These are phyloP conservation scores for Kluyveromyces nonfermentans DNA, from an alignment of 805 yeast species.

Conservation along the genomic window DNA sequence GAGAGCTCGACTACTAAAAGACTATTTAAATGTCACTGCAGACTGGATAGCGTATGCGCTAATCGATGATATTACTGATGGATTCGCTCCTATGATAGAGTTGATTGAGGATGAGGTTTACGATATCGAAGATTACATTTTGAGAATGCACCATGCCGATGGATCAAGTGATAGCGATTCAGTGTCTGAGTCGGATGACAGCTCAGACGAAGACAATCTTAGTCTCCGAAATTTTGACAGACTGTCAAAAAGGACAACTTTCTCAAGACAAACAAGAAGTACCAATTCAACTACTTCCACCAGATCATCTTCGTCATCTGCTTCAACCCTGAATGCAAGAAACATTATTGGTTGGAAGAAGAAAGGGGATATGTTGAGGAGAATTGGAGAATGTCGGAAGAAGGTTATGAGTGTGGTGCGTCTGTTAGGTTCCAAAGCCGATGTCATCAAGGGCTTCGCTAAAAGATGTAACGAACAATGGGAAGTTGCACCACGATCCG, in stretches of 20 bases:
- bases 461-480: conserved; percentile 82
- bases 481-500: conserved; percentile 71
- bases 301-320: conserved; percentile 22
- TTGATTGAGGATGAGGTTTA: conserved; percentile 91
- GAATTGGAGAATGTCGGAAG: conserved; percentile 93
- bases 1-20: conserved; percentile 78
- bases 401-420: conserved; percentile 86
- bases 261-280: conserved; percentile 9
- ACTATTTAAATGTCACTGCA: conserved; percentile 80
- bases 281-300: conserved; percentile 13
- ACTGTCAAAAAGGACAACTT: conserved; percentile 6
- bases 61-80: conserved; percentile 95
- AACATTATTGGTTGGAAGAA: conserved; percentile 68
- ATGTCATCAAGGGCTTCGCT: conserved; percentile 92
- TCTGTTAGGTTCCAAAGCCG: conserved; percentile 85
- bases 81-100: conserved; percentile 93
- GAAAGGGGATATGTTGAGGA: conserved; percentile 88
- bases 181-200: conserved; percentile 29
- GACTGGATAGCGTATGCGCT: conserved; percentile 97
- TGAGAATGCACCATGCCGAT: conserved; percentile 66
- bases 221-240: conserved; percentile 6
- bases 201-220: conserved; percentile 29
- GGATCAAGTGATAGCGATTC: conserved; percentile 32
- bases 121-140: conserved; percentile 85
- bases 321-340: conserved; percentile 29